Conservation (phyloP, 2,329 filamentous ascomycete genomes). For the Juglanconis juglandina region DNA sequence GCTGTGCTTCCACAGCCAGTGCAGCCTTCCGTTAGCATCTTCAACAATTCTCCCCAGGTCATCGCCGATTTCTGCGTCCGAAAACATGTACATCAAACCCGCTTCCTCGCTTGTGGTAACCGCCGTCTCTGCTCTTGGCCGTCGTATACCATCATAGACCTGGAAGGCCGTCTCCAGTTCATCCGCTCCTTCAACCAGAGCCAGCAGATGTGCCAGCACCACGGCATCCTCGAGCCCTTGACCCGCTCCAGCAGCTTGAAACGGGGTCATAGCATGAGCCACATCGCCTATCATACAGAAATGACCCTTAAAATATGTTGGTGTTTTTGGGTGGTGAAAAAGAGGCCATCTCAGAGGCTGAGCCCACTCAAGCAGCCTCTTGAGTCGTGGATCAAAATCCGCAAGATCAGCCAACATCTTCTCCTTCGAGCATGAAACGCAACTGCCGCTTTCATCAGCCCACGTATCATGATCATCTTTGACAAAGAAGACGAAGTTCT, state of each 20-base stretch:
- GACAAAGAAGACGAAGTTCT: constrained; percentile 14
- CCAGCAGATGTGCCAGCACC: constrained; percentile 12
- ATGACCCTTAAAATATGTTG: background rate
- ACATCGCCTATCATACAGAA: background rate
- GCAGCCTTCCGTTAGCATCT: constrained; percentile 27
- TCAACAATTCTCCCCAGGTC: constrained; percentile 29
- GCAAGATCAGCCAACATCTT: constrained; percentile 2
- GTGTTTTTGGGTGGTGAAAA: constrained; percentile 3
- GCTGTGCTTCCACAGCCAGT: constrained; percentile 32
- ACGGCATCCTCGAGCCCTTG: constrained; percentile 19
- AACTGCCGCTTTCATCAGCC: constrained; percentile 1
- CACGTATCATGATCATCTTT: background rate
- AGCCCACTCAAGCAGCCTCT: constrained; percentile 2
- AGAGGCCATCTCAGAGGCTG: constrained; percentile 2
- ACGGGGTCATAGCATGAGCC: constrained; percentile 12
- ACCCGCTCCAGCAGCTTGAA: constrained; percentile 18
- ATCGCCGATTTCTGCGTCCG: constrained; percentile 23
- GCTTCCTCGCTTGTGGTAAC: constrained; percentile 27
- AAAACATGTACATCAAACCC: constrained; percentile 27
- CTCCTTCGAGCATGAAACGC: background rate
- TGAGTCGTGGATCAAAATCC: constrained; percentile 8
- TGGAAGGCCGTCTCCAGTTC: constrained; percentile 20
- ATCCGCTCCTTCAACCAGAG: background rate
- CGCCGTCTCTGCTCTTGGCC: constrained; percentile 27
- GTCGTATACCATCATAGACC: constrained; percentile 26